phyloP scores from a whole-genome alignment of 805 yeast species.

The Nakazawaea holstii region DNA sequence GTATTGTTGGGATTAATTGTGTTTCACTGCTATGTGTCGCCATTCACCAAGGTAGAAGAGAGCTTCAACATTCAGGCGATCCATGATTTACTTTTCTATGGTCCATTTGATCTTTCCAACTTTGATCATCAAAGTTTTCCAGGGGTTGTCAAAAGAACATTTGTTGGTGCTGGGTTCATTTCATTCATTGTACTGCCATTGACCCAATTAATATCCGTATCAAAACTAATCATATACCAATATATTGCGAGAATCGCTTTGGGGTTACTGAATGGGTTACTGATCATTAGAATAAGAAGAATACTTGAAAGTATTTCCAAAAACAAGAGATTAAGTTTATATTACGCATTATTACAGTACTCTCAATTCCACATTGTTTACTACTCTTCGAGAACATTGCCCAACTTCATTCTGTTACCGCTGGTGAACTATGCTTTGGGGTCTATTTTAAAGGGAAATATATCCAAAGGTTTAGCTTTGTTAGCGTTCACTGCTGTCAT shows the following conservation, averaged over 20 bases:
- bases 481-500: conserved; percentile 60
- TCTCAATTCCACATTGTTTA: conserved; percentile 77
- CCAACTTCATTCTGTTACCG: conserved; percentile 84
- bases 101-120: conserved; percentile 35
- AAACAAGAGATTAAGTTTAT: conserved; percentile 31
- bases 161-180: conserved; percentile 61
- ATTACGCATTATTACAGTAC: conserved; percentile 55
- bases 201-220: conserved; percentile 12
- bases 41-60: conserved; percentile 91
- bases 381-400: conserved; percentile 80
- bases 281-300: conserved; percentile 47
- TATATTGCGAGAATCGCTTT: conserved; percentile 50
- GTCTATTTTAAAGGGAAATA: conserved; percentile 43
- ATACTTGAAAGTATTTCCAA: conserved; percentile 19
- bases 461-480: conserved; percentile 43
- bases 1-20: conserved; percentile 34
- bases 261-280: conserved; percentile 55
- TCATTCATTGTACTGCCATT: conserved; percentile 40
- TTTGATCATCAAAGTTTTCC: conserved; percentile 81
- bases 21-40: conserved; percentile 52
- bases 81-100: conserved; percentile 71
- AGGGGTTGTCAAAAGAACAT: conserved; percentile 86
- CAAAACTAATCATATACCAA: conserved; percentile 35
- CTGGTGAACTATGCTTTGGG: conserved; percentile 53
- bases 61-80: conserved; percentile 88